Evolutionary conservation across 1,284 basidiomycete species (phyloP), one percentile per base, ranked within the genome.

Genomic region (Pascua sp.): DNA sequence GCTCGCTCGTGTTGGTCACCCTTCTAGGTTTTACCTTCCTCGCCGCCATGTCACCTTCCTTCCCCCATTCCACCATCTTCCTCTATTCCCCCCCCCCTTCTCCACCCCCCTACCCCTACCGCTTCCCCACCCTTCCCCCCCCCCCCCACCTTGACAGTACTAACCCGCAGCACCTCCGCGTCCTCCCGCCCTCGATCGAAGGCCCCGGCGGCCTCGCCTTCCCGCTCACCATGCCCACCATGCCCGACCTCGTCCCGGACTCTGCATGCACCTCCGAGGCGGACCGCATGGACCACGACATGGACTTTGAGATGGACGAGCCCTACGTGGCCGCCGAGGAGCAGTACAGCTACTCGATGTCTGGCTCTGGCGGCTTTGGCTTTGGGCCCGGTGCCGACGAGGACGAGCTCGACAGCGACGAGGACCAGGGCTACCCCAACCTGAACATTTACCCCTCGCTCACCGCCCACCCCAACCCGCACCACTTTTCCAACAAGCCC

Each of bases 341-440:
- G 16, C 47, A 53, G 47, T 70, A 70, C 51, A 53, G 43, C 15
- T 70, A 67, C 52, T 60, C 61, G 15, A 57, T 63, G 32, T 49
- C 61, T 17, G 73, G 73, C 1, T 67, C 62, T 24, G 73, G 71
- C 10, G 73, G 73, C 5, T 74, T 76, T 50, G 68, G 71, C 10
- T 76, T 76, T 43, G 73, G 73, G 16, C 73, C 73, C 16, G 73
- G 73, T 11, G 69, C 69, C 7, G 71, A 74, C 53, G 73, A 76
- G 57, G 73, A 76, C 61, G 70, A 67, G 42, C 65, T 68, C 49
- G 65, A 66, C 56, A 42, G 51, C 49, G 54, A 51, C 36, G 49
- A 41, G 48, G 32, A 15, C 32, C 51, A 56, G 48, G 53, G 53
- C n/a, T 60, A 60, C 49, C 53, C 58, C 36, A 47, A 44, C 42